A percentile compares a stretch with the other conserved stretches of the same genome.
Conservation (phyloP, 306 rosid genomes). For the Quillaja saponaria region DNA sequence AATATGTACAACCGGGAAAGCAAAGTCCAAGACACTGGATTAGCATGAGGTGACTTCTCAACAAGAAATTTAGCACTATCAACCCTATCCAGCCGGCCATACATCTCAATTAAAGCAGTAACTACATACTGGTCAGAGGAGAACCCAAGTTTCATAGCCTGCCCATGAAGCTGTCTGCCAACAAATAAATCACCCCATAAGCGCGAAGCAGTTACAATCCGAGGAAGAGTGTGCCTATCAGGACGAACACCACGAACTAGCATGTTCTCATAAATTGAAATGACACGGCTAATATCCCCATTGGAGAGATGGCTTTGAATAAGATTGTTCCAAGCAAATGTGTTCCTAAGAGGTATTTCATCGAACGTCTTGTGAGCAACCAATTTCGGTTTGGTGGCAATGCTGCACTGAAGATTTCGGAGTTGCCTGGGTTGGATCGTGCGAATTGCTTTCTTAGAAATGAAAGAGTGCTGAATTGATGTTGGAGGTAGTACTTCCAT, state of each 20-base stretch:
- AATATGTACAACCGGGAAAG: slow-evolving; percentile 50
- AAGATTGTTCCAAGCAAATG: slow-evolving; percentile 69
- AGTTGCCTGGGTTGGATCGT: slow-evolving; percentile 12
- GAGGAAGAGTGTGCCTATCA: slow-evolving; percentile 66
- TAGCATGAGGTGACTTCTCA: slow-evolving; percentile 40
- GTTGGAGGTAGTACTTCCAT: too few species aligned
- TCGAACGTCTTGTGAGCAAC: slow-evolving; percentile 46
- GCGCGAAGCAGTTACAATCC: slow-evolving; percentile 56
- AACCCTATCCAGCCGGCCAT: slow-evolving; percentile 48
- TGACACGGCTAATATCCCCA: slow-evolving; percentile 32
- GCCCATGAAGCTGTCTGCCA: slow-evolving; percentile 65
- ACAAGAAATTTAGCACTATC: slow-evolving; percentile 48
- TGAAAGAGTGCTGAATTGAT: too few species aligned
- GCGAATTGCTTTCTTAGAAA: slow-evolving; percentile 8
- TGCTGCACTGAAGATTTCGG: neutral
- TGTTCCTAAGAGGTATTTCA: slow-evolving; percentile 55
- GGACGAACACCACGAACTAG: slow-evolving; percentile 55
- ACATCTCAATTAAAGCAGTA: slow-evolving; percentile 58
- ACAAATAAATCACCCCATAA: slow-evolving; percentile 34
- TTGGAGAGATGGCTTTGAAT: slow-evolving; percentile 55
- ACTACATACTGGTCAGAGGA: slow-evolving; percentile 44
- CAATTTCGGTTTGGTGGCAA: neutral
- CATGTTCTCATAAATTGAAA: slow-evolving; percentile 55
- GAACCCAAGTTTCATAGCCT: slow-evolving; percentile 57
- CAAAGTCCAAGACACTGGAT: slow-evolving; percentile 63